Evolutionary conservation across 2,329 filamentous ascomycete genomes (phyloP), one percentile per base, ranked within the genome.

Genomic region (Hypoxylon sp.): DNA sequence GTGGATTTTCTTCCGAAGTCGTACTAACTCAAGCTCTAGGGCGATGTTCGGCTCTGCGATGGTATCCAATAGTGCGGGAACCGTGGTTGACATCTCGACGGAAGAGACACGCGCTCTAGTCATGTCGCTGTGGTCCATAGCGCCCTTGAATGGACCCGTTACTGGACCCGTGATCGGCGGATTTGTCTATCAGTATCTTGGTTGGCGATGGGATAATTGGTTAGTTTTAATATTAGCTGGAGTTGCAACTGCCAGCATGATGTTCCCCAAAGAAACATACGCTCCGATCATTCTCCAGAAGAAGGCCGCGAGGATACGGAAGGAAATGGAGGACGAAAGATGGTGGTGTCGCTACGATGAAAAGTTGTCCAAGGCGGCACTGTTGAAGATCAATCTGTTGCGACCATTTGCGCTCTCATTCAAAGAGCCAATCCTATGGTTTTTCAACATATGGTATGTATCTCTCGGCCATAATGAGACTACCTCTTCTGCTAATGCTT

Each of bases 191-290:
- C 85, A 94, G 78, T 89, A 91, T 70, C 83, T 96, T 2, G 94
- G 93, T 10, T 98, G 94, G 94, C 83, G 94, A 31, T 97, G 94
- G 93, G 91, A 91, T 39, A 92, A 92, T 75, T 97, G 93, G 92
- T 85, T 96, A 19, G 87, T 91, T 8, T 81, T 95, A 74, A 94
- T 97, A 57, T 84, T 93, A 9, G 87, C 87, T 0, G 92, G 87
- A 0, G 83, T 86, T 0, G 88, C 88, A 0, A 86, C 90, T 63
- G 68, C 86, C 19, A 80, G 90, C 71, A 86, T 93, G 72, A 76
- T 84, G 1, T 83, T 87, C 1, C 83, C 92, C 52, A 87, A 87
- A 68, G 94, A 97, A 80, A 95, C 93, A 0, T 97, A 97, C 74
- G 87, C 89, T 0, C 93, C 93, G 0, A 85, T 85, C 0, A 85